Evolutionary conservation across 306 rosid genomes (phyloP).

Genomic region (Castanea crenata): DNA sequence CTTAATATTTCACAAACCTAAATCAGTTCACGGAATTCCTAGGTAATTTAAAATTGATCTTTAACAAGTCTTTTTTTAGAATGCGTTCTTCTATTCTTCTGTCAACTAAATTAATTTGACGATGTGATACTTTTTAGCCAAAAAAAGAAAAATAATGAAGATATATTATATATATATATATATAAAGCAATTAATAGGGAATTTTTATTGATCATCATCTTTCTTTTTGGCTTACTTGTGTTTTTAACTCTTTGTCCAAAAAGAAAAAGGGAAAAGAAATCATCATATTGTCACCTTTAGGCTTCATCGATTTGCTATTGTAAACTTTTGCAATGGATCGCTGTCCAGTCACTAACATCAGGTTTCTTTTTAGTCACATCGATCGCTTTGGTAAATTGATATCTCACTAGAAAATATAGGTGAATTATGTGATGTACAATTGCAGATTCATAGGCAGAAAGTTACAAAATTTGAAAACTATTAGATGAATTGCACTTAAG

Average conservation of each 20-base stretch:
- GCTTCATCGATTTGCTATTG: not conserved
- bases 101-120: too few species aligned
- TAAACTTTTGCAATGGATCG: not conserved
- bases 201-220: not conserved
- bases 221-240: not conserved
- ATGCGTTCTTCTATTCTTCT: too few species aligned
- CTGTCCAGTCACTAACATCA: not conserved
- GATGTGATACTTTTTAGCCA: too few species aligned
- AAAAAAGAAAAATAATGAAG: too few species aligned
- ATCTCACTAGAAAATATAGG: not conserved
- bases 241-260: not conserved
- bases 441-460: not conserved
- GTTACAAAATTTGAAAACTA: not conserved
- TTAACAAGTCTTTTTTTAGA: too few species aligned
- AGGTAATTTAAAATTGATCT: too few species aligned
- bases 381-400: not conserved
- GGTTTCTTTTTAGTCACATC: not conserved
- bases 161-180: not conserved
- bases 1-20: too few species aligned
- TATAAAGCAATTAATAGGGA: not conserved
- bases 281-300: not conserved
- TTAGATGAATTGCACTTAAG: not conserved
- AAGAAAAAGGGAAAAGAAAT: not conserved
- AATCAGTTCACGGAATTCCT: too few species aligned
- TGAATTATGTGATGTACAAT: not conserved